phyloP scores from a whole-genome alignment of 225 moss, liverwort and hornwort genomes.

The Physcomitrium patens region DNA sequence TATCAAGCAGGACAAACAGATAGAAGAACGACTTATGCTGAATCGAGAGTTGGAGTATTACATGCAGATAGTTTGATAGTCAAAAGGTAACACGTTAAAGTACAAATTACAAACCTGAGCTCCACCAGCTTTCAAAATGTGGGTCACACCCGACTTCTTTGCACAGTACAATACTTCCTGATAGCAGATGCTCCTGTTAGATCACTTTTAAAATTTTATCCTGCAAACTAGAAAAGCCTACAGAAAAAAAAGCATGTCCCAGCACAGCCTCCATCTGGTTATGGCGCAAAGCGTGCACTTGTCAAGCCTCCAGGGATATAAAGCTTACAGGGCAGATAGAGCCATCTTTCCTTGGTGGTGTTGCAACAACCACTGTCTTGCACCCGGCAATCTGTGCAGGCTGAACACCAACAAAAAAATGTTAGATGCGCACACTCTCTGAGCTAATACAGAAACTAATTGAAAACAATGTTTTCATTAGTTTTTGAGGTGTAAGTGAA shows the following conservation, averaged over 20 bases:
- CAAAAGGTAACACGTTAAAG: not conserved
- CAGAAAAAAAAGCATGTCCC: not conserved
- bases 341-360: constrained; percentile 72
- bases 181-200: not conserved
- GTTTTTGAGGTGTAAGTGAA: too few relatives aligned
- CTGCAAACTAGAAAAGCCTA: not conserved
- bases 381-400: constrained; percentile 88
- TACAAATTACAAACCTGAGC: constrained; percentile 55
- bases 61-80: not conserved
- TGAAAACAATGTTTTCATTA: not conserved
- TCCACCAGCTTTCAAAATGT: constrained; percentile 76
- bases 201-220: not conserved
- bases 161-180: constrained; percentile 84
- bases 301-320: not conserved
- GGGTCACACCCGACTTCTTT: constrained; percentile 71
- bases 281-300: not conserved
- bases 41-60: not conserved
- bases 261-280: not conserved
- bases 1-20: not conserved
- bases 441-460: not conserved
- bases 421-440: constrained; percentile 2
- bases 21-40: not conserved
- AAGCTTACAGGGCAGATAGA: constrained; percentile 72
- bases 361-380: constrained; percentile 69
- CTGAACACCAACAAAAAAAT: constrained; percentile 28